phyloP scores from a whole-genome alignment of 495 filamentous ascomycete species.

The Podospora bellae-mahoneyi region DNA sequence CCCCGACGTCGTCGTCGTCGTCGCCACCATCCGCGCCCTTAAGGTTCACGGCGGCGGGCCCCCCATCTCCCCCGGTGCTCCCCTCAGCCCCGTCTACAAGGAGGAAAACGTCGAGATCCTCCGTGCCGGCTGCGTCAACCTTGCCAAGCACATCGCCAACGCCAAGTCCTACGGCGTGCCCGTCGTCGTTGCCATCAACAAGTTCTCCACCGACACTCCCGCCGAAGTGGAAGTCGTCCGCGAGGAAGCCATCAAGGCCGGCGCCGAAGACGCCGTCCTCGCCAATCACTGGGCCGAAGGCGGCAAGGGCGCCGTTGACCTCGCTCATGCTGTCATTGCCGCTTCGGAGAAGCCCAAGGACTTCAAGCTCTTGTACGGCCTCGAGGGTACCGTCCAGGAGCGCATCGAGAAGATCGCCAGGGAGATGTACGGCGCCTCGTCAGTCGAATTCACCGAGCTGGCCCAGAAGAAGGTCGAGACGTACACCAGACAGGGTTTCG shows the following conservation, averaged over 20 bases:
- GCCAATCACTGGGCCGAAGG: conserved; percentile 98
- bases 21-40: conserved; percentile 89
- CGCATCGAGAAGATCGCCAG: conserved; percentile 89
- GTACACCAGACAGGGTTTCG: conserved; percentile 88
- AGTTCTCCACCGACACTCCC: conserved; percentile 87
- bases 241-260: conserved; percentile 88
- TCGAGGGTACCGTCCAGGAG: conserved; percentile 77
- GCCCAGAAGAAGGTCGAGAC: conserved; percentile 94
- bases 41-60: conserved; percentile 97
- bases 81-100: conserved; percentile 79
- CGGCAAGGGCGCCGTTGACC: conserved; percentile 82
- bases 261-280: conserved; percentile 87
- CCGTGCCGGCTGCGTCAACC: conserved; percentile 83
- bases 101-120: conserved; percentile 91
- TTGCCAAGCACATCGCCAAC: conserved; percentile 90
- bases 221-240: conserved; percentile 85
- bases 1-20: conserved; percentile 89
- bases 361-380: conserved; percentile 82
- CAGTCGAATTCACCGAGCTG: conserved; percentile 88
- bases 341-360: conserved; percentile 81
- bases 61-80: conserved; percentile 79
- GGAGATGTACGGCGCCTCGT: conserved; percentile 88
- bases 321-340: conserved; percentile 82
- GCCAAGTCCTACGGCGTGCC: conserved; percentile 85
- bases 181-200: conserved; percentile 97